Base-by-base conservation (phyloP, 2,329 filamentous ascomycete species). In the Chrysoporthe austroafricana region DNA sequence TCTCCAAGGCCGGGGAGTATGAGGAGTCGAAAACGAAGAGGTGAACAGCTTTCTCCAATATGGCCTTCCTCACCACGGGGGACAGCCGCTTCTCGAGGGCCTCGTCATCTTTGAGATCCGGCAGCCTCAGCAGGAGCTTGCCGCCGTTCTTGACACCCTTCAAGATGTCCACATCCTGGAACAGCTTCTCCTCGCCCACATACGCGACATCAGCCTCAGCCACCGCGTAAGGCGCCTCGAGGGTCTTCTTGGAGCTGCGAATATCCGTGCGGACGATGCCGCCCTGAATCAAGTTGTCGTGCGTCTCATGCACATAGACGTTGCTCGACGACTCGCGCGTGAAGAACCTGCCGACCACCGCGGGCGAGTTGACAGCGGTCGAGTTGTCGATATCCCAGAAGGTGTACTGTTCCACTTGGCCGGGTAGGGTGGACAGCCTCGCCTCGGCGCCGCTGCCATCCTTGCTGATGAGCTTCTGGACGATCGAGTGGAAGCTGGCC, bases 341-440 rank as follows among this genome's bases (percentile, higher is more conserved):
- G 84, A 84, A 87, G 14, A 88, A 76, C 67, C 80, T 83, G 70
- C 85, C 85, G 39, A 90, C 76, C 48, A 83, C 86, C 32, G 86
- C 80, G 13, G 93, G 90, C 1, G 93, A 89, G 68, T 83, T 83
- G 63, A 85, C 84, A 63, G 90, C 86, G 1, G 83, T 80, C 39
- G 94, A 94, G 77, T 89, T 86, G 75, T 97, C 95, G 52, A 92
- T 77, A 73, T 97, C 92, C 94, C 94, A 98, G 86, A 99, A 97
- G 14, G 90, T 90, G 82, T 96, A 98, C 79, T 98, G 92, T 78
- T 92, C 86, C 26, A 90, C 88, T 72, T 88, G 83, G 65, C 89
- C 78, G 59, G 84, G 77, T n/a, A 78, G 74, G 36, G 72, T 72
- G 70, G 83, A 67, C 73, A 78, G 69, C 76, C 76, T 66, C 78